Conservation (phyloP, 2,329 filamentous ascomycete genomes). For the Colletotrichum brevisporum region DNA sequence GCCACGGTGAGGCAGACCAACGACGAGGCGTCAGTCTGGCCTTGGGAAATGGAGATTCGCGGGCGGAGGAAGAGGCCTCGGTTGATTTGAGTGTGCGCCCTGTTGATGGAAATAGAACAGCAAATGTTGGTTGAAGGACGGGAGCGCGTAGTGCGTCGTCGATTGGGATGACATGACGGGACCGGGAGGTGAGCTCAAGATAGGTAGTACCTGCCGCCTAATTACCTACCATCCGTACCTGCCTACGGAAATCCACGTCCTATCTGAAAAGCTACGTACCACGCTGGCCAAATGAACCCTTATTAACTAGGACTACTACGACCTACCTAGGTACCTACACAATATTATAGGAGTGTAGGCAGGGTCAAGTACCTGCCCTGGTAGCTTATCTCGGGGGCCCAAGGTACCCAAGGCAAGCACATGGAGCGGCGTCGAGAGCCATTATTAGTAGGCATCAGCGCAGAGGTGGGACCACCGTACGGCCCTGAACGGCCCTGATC, state of each 20-base stretch:
- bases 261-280: neutral
- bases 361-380: too few relatives aligned
- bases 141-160: neutral
- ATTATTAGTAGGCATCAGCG: slow-evolving; percentile 13
- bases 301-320: neutral
- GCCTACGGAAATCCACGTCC: too few relatives aligned
- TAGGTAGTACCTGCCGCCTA: neutral
- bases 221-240: too few relatives aligned
- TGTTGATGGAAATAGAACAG: slow-evolving; percentile 2
- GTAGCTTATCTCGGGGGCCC: neutral
- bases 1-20: slow-evolving; percentile 8
- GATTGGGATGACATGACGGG: neutral
- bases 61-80: neutral
- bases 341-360: too few relatives aligned
- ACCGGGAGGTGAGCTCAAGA: neutral
- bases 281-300: too few relatives aligned
- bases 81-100: slow-evolving; percentile 14
- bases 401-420: neutral
- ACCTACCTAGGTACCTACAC: too few relatives aligned
- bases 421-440: too few relatives aligned
- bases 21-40: neutral
- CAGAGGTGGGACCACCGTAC: slow-evolving; percentile 33
- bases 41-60: neutral
- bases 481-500: slow-evolving; percentile 34
- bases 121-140: neutral